These are phyloP conservation scores for Fagus sylvatica DNA, from an alignment of 306 rosid species.

Conservation along the genomic window DNA sequence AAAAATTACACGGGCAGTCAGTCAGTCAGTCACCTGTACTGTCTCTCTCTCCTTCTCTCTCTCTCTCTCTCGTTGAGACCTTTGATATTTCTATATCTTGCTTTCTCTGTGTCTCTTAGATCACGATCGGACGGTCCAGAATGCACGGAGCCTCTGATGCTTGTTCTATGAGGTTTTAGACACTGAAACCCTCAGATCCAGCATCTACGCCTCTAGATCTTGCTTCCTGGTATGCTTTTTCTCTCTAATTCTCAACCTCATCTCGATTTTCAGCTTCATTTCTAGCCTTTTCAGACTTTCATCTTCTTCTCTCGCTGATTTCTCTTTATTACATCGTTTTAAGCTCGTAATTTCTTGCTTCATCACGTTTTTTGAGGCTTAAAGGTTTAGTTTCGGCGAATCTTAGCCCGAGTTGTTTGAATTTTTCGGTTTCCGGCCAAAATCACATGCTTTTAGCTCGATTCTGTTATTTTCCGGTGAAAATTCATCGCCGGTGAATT, in stretches of 20 bases:
- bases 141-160: slow-evolving; percentile 47
- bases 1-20: slow-evolving; percentile 71
- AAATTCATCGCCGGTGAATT: slow-evolving; percentile 10
- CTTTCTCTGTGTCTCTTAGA: slow-evolving; percentile 41
- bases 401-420: not conserved
- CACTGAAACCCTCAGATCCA: slow-evolving; percentile 51
- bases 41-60: slow-evolving; percentile 34
- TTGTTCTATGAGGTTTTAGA: slow-evolving; percentile 48
- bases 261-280: slow-evolving; percentile 4
- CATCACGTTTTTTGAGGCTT: slow-evolving; percentile 1
- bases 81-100: slow-evolving; percentile 63
- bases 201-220: slow-evolving; percentile 45
- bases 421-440: not conserved
- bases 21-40: slow-evolving; percentile 41
- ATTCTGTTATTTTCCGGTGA: not conserved
- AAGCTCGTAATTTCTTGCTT: not conserved
- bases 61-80: slow-evolving; percentile 18
- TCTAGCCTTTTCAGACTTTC: not conserved
- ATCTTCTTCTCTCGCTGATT: not conserved
- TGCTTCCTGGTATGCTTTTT: slow-evolving; percentile 49
- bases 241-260: slow-evolving; percentile 10
- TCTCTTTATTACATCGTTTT: slow-evolving; percentile 2
- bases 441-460: not conserved
- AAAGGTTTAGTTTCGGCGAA: not conserved
- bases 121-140: slow-evolving; percentile 70